Evolutionary conservation across 495 filamentous ascomycete species (phyloP).

Genomic region (Letharia lupina): DNA sequence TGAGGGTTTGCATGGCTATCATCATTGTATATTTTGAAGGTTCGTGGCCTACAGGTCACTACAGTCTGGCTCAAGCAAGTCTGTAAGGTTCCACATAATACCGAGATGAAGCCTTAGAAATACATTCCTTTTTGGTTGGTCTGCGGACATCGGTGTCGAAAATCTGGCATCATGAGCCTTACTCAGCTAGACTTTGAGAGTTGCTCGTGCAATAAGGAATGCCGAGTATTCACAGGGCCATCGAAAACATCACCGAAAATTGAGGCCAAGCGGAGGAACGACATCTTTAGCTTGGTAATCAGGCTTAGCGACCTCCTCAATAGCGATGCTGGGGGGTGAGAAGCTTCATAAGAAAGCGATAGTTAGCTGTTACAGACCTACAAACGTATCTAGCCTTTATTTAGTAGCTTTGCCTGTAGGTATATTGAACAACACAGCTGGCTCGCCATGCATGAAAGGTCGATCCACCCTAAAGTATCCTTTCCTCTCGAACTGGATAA

Average conservation of each 20-base stretch:
- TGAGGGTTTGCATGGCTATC: background rate
- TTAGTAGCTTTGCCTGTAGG: constrained; percentile 57
- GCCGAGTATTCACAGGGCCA: too few species aligned
- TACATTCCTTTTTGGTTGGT: background rate
- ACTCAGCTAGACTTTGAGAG: background rate
- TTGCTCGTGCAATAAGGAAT: background rate
- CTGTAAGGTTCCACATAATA: background rate
- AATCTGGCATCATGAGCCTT: background rate
- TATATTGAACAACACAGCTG: constrained; percentile 71
- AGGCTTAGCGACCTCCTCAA: background rate
- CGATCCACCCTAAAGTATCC: constrained; percentile 79
- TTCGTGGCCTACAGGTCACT: too few species aligned
- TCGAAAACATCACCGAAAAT: background rate
- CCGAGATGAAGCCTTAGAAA: background rate
- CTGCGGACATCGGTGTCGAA: background rate
- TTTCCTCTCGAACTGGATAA: constrained; percentile 90
- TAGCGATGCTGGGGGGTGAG: background rate
- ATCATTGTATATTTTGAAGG: too few species aligned
- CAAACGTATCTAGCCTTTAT: background rate
- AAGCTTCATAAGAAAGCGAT: background rate
- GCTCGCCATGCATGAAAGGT: constrained; percentile 39
- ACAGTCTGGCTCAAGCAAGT: background rate
- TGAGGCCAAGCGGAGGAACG: background rate
- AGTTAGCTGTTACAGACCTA: background rate
- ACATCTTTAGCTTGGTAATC: background rate